Evolutionary conservation across 2,329 filamentous ascomycete species (phyloP), one percentile per base, ranked within the genome.

Genomic region (Plectosphaerella plurivora): DNA sequence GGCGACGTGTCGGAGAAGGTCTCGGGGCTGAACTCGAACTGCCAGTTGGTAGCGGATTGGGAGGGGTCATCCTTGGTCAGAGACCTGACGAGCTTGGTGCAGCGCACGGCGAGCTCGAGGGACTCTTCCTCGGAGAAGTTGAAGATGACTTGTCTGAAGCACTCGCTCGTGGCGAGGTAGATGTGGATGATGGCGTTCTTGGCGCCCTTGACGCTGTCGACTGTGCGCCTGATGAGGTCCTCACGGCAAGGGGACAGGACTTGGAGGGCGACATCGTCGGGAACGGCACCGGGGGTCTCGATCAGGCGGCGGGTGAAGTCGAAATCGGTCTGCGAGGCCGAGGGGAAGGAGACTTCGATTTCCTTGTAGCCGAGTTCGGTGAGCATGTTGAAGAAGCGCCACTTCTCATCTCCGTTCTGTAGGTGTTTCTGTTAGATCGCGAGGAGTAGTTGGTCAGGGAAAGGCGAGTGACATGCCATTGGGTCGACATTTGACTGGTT

Each of bases 151-250:
- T 86, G 82, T 56, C 92, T 89, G 80, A 99, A 99, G 70, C 93
- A 99, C 61, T 91, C 91, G 74, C 89, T 96, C 7, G 94, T 97
- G 47, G 94, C 93, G 48, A 99, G 86, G 74, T 97, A 99, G 63
- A 97, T 87, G 73, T 97, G 93, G 59, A 97, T 80, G 59, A 97
- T 88, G 51, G 90, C 94, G 70, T 96, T 97, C 75, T 96, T 96
- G 24, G 91, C 84, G 47, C 93, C 93, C 67, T 82, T 86, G 58
- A 97, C 77, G 52, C 91, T 91, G 63, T 97, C 89, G 59, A 97
- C 89, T 16, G 93, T 97, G 58, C 88, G 82, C 60, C 82, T 81
- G 72, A 97, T 97, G 65, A 97, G 84, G 68, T 97, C 93, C 66
- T 90, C 86, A 59, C 93, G 86, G 69, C 92, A 97, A 6, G 93